A percentile compares a stretch with the other conserved stretches of the same genome.
phyloP scores from a whole-genome alignment of 2,329 filamentous ascomycete species.

The Claviceps pusilla region DNA sequence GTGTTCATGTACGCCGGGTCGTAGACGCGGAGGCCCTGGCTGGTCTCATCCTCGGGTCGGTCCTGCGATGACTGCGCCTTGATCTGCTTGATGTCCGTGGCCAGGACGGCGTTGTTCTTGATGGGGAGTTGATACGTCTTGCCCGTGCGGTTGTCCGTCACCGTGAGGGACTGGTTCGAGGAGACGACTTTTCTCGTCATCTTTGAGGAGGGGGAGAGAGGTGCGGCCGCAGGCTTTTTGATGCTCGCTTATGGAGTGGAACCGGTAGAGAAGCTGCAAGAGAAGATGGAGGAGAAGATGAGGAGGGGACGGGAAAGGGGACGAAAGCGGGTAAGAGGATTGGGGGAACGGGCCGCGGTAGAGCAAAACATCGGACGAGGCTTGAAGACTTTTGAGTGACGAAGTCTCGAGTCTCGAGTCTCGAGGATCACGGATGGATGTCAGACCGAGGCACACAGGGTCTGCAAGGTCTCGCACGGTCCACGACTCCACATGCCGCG shows the following conservation, averaged over 20 bases:
- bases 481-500: not conserved
- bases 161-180: constrained; percentile 22
- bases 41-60: constrained; percentile 30
- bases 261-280: too few species aligned
- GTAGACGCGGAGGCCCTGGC: constrained; percentile 33
- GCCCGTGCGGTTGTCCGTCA: constrained; percentile 34
- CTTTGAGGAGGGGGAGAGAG: too few species aligned
- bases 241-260: too few species aligned
- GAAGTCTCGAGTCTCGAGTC: too few species aligned
- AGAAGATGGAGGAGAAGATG: too few species aligned
- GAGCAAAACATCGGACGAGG: not conserved
- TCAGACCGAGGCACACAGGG: not conserved
- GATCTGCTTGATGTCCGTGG: constrained; percentile 38
- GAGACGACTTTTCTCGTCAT: constrained; percentile 7
- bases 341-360: not conserved
- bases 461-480: not conserved
- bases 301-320: too few species aligned
- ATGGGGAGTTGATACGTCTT: constrained; percentile 34
- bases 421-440: too few species aligned
- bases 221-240: too few species aligned
- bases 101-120: constrained; percentile 31
- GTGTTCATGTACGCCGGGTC: constrained; percentile 41
- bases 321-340: too few species aligned
- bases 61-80: constrained; percentile 20
- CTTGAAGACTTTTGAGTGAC: too few species aligned